A percentile compares a stretch with the other conserved stretches of the same genome.
phyloP scores from a whole-genome alignment of 371 early-diverging fungal genomes.

The Mortierella sp. region DNA sequence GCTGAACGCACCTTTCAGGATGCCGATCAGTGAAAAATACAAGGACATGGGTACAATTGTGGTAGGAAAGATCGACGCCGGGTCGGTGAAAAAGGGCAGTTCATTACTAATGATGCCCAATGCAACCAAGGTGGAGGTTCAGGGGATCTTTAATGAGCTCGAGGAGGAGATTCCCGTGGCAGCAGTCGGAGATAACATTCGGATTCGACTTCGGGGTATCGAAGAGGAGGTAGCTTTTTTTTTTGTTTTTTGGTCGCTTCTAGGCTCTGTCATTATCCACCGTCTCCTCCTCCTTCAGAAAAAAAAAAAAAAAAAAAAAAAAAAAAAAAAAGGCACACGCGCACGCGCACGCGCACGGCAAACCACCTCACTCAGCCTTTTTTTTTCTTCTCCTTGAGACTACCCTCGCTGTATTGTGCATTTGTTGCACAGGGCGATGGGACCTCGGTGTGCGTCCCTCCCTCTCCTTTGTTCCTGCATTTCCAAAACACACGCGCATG shows the following conservation, averaged over 20 bases:
- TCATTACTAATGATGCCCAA: conserved; percentile 92
- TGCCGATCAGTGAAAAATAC: conserved; percentile 95
- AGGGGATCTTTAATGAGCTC: conserved; percentile 82
- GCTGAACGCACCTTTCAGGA: conserved; percentile 86
- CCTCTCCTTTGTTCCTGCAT: too few relatives aligned
- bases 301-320: too few relatives aligned
- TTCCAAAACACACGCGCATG: too few relatives aligned
- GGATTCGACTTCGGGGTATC: conserved; percentile 88
- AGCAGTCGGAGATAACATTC: conserved; percentile 92
- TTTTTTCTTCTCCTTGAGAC: too few relatives aligned
- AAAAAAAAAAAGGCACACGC: too few relatives aligned
- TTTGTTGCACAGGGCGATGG: too few relatives aligned
- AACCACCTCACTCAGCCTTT: too few relatives aligned
- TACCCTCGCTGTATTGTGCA: too few relatives aligned
- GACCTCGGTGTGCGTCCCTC: too few relatives aligned
- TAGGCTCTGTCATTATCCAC: too few relatives aligned
- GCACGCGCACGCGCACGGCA: too few relatives aligned
- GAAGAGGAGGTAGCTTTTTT: conserved; percentile 83
- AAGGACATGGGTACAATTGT: conserved; percentile 98
- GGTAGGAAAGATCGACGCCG: conserved; percentile 96
- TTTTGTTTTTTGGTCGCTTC: conserved; percentile 1
- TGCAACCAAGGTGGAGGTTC: conserved; percentile 81
- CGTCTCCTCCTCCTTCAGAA: too few relatives aligned
- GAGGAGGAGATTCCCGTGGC: conserved; percentile 87
- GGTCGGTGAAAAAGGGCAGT: conserved; percentile 88